Percentiles rank a stretch among this genome's conserved stretches.
Conservation (phyloP, 2,329 filamentous ascomycete species). For the Colletotrichum sp. region DNA sequence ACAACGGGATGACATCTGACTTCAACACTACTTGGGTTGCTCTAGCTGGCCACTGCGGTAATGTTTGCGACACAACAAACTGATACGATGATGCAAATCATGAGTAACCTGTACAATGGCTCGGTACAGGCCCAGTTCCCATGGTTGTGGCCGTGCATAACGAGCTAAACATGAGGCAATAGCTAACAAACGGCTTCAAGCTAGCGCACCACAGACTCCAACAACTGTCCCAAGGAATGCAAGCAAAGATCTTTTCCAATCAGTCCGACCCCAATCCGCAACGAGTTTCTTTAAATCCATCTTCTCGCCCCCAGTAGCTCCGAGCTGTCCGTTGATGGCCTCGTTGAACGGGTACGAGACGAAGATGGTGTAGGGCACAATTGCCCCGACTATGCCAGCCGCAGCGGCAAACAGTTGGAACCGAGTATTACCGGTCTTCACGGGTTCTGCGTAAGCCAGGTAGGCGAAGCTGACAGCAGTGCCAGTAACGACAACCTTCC, state of each 20-base stretch:
- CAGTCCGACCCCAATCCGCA: fast-evolving
- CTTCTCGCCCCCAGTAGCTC: fast-evolving
- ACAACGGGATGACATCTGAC: too few relatives aligned
- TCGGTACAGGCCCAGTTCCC: too few relatives aligned
- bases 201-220: fast-evolving
- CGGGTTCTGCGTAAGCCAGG: fast-evolving
- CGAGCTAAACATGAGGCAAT: too few relatives aligned
- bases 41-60: too few relatives aligned
- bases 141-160: too few relatives aligned
- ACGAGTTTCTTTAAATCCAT: not conserved
- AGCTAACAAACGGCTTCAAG: too few relatives aligned
- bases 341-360: not conserved
- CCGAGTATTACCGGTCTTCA: fast-evolving
- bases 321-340: not conserved
- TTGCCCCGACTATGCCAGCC: not conserved
- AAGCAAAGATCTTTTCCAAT: not conserved
- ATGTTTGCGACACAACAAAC: too few relatives aligned
- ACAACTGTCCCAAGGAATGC: not conserved
- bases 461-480: not conserved
- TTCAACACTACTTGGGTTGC: too few relatives aligned
- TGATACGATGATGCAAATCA: too few relatives aligned
- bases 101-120: too few relatives aligned
- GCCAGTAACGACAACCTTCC: not conserved
- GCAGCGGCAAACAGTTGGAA: not conserved
- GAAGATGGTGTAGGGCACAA: not conserved